Evolutionary conservation across 495 filamentous ascomycete genomes (phyloP).

Genomic region (Tuber brumale): DNA sequence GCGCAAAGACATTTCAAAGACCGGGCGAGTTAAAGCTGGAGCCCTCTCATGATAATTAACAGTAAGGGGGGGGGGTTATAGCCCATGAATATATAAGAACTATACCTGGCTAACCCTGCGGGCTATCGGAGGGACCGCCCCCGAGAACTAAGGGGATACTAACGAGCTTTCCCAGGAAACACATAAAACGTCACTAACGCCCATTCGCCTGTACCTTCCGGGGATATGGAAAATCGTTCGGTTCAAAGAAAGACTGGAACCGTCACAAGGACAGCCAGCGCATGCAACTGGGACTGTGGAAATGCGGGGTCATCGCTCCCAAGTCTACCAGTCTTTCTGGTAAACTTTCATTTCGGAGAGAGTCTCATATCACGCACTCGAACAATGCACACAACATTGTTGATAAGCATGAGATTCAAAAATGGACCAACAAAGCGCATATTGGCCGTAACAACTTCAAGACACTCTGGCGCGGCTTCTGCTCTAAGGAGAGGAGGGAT

Average conservation of each 20-base stretch:
- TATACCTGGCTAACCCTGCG: background rate
- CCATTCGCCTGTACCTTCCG: slow-evolving; percentile 83
- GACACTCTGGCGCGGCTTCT: slow-evolving; percentile 90
- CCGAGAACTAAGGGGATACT: background rate
- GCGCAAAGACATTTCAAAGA: slow-evolving; percentile 25
- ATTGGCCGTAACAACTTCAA: slow-evolving; percentile 64
- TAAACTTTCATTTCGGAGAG: slow-evolving; percentile 55
- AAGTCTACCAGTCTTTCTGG: slow-evolving; percentile 46
- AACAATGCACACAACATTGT: slow-evolving; percentile 50
- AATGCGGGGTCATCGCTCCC: slow-evolving; percentile 52
- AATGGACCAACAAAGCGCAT: slow-evolving; percentile 44
- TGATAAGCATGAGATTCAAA: slow-evolving; percentile 46
- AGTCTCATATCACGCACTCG: slow-evolving; percentile 49
- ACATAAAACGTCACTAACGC: slow-evolving; percentile 75
- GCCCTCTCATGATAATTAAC: background rate
- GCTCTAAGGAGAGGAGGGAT: slow-evolving; percentile 44
- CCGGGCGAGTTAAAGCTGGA: slow-evolving; percentile 32
- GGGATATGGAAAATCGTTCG: slow-evolving; percentile 68
- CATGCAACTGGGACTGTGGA: slow-evolving; percentile 66
- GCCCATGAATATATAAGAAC: background rate
- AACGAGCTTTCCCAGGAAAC: slow-evolving; percentile 56
- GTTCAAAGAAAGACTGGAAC: slow-evolving; percentile 96
- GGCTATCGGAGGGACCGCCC: background rate
- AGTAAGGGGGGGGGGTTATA: background rate
- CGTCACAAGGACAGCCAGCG: slow-evolving; percentile 89